A percentile compares a stretch with the other conserved stretches of the same genome.
Evolutionary conservation across 2,329 filamentous ascomycete genomes (phyloP).

Genomic region (Xylogone sp.): DNA sequence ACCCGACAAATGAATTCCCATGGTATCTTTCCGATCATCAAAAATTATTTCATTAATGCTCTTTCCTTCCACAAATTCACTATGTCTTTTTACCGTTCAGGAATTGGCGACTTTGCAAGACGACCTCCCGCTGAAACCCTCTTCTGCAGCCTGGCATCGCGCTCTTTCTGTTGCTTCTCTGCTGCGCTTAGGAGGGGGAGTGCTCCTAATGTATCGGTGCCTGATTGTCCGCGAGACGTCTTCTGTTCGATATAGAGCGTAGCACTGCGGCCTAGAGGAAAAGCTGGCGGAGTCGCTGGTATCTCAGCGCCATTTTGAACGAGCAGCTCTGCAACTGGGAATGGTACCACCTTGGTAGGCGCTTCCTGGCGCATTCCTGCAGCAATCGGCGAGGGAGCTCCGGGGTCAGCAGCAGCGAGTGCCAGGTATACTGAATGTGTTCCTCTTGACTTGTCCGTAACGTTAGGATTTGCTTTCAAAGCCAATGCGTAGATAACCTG

Average conservation of each 20-base stretch:
- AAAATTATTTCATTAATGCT: constrained; percentile 15
- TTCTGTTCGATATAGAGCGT: constrained; percentile 83
- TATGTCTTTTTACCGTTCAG: constrained; percentile 18
- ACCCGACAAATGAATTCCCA: constrained; percentile 13
- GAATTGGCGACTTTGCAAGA: constrained; percentile 44
- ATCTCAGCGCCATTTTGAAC: constrained; percentile 93
- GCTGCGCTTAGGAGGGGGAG: constrained; percentile 49
- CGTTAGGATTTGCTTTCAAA: constrained; percentile 81
- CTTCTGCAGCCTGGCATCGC: constrained; percentile 70
- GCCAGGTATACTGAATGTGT: constrained; percentile 90
- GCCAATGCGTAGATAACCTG: constrained; percentile 89
- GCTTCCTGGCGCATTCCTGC: constrained; percentile 37
- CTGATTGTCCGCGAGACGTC: constrained; percentile 40
- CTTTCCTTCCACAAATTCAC: constrained; percentile 3
- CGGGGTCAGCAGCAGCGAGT: constrained; percentile 87
- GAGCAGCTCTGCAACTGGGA: constrained; percentile 86
- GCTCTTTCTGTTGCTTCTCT: constrained; percentile 56
- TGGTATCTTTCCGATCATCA: constrained; percentile 28
- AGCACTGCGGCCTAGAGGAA: constrained; percentile 78
- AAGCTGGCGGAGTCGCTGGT: constrained; percentile 69
- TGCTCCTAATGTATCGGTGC: constrained; percentile 55
- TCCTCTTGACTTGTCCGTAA: constrained; percentile 77
- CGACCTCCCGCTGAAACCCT: constrained; percentile 73
- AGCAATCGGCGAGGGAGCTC: constrained; percentile 58
- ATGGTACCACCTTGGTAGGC: constrained; percentile 55